These are phyloP conservation scores for Lolium perenne DNA, from an alignment of 176 grass and related monocot genomes.

Conservation along the genomic window DNA sequence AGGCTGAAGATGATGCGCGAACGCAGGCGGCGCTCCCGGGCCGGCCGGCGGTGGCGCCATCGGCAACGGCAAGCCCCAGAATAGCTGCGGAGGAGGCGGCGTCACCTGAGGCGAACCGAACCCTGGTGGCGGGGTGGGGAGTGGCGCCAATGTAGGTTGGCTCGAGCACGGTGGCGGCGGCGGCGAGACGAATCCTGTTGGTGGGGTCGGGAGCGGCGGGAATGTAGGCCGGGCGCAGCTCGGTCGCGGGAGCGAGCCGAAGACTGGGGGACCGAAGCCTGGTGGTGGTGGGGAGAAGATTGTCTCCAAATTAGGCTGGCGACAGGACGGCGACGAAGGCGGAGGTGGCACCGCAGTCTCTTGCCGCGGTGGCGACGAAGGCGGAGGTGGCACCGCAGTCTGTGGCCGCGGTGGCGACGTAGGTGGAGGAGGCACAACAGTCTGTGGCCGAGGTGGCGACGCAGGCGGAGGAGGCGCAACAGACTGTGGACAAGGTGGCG, in stretches of 20 bases:
- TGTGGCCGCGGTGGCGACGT: no score
- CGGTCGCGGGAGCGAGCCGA: neutral
- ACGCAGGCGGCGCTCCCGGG: neutral
- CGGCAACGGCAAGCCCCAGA: slow-evolving; percentile 44
- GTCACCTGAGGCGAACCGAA: slow-evolving; percentile 9
- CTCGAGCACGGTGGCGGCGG: neutral
- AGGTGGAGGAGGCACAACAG: no score
- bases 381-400: no score
- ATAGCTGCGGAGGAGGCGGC: slow-evolving; percentile 21
- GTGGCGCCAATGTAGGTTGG: neutral
- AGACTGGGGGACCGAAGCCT: neutral
- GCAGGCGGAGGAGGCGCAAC: neutral
- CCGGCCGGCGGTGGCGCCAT: neutral
- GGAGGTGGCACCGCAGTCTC: neutral
- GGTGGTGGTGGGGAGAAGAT: neutral
- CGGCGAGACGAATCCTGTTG: neutral
- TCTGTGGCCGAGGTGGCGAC: no score
- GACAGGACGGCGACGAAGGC: neutral
- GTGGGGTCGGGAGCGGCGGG: slow-evolving; percentile 1
- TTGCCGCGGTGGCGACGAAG: neutral
- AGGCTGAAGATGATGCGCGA: neutral
- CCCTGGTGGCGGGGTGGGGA: neutral
- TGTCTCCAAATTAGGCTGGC: neutral
- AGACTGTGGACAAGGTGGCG: no score
- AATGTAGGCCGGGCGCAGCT: neutral